Evolutionary conservation across 176 grass and related monocot genomes (phyloP).

Genomic region (Puya raimondii): DNA sequence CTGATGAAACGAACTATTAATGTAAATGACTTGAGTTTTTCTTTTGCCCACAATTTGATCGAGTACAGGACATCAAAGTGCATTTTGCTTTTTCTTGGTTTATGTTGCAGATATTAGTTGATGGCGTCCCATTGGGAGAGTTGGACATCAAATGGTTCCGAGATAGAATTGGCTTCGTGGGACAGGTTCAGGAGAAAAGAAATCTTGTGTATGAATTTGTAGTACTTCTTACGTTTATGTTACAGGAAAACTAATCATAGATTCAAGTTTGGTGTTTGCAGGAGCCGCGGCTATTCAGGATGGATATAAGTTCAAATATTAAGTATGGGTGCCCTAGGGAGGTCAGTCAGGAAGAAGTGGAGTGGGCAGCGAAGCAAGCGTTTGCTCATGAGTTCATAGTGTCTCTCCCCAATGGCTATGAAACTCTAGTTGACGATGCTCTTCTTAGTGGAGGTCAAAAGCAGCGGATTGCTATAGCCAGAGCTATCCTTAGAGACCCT

Average conservation of each 20-base stretch:
- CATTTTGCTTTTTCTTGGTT: conserved; percentile 4
- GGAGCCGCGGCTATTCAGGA: conserved; percentile 87
- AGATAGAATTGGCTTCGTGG: conserved; percentile 89
- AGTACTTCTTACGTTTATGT: background rate
- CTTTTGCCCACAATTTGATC: background rate
- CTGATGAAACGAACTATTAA: background rate
- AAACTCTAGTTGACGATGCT: conserved; percentile 62
- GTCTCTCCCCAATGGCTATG: conserved; percentile 67
- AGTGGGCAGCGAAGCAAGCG: conserved; percentile 81
- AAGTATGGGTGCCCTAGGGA: conserved; percentile 79
- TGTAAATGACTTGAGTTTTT: background rate
- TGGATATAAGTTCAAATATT: conserved; percentile 87
- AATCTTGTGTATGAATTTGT: background rate
- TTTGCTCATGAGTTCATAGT: conserved; percentile 84
- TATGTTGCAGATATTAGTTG: conserved; percentile 62
- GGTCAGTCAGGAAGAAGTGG: conserved; percentile 72
- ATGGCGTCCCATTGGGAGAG: conserved; percentile 59
- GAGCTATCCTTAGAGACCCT: conserved; percentile 81
- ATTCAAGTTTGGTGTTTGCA: conserved; percentile 27
- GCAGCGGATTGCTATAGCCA: conserved; percentile 90
- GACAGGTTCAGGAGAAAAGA: conserved; percentile 43
- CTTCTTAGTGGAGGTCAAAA: conserved; percentile 99
- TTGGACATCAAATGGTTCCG: conserved; percentile 88
- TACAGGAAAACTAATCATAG: background rate
- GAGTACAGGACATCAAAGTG: background rate